These are phyloP conservation scores for Wickerhamiella azymoides DNA, from an alignment of 805 yeast species.

Conservation along the genomic window DNA sequence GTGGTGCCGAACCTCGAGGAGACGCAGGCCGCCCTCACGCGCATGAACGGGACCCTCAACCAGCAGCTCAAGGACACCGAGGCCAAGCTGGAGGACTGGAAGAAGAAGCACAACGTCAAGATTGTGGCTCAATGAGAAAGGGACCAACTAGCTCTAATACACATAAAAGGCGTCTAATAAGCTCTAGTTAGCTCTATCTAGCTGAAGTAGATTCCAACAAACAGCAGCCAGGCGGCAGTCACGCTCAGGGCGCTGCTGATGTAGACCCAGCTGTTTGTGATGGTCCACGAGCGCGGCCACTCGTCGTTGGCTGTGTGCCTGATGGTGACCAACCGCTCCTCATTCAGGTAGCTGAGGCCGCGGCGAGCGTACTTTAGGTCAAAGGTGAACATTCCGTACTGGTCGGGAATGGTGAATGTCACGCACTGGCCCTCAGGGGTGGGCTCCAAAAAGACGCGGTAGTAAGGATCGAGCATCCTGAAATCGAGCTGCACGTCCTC, in stretches of 20 bases:
- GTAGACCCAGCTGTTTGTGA: conserved; percentile 88
- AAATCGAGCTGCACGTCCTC: conserved; percentile 70
- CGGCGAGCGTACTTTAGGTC: conserved; percentile 61
- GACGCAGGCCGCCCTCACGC: conserved; percentile 37
- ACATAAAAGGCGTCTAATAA: too few species aligned
- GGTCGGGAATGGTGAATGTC: conserved; percentile 15
- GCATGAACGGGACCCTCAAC: conserved; percentile 28
- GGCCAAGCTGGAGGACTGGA: conserved; percentile 36
- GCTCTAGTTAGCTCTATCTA: too few species aligned
- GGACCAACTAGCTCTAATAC: too few species aligned
- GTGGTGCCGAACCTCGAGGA: conserved; percentile 49
- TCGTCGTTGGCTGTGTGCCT: conserved; percentile 95
- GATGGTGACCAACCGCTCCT: conserved; percentile 59
- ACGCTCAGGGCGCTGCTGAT: conserved; percentile 58
- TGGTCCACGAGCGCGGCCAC: conserved; percentile 83
- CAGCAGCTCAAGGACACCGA: conserved; percentile 31
- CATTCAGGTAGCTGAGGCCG: conserved; percentile 57
- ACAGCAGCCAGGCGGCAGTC: conserved; percentile 59
- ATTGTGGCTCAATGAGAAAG: too few species aligned
- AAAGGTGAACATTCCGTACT: conserved; percentile 90
- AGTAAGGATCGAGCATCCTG: conserved; percentile 89
- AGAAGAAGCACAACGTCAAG: conserved; percentile 36
- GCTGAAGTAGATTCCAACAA: conserved; percentile 51
- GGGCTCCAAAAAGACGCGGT: conserved; percentile 51
- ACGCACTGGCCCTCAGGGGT: conserved; percentile 23